Conservation (phyloP, 2,329 filamentous ascomycete species). For the Macroventuria anomochaeta region DNA sequence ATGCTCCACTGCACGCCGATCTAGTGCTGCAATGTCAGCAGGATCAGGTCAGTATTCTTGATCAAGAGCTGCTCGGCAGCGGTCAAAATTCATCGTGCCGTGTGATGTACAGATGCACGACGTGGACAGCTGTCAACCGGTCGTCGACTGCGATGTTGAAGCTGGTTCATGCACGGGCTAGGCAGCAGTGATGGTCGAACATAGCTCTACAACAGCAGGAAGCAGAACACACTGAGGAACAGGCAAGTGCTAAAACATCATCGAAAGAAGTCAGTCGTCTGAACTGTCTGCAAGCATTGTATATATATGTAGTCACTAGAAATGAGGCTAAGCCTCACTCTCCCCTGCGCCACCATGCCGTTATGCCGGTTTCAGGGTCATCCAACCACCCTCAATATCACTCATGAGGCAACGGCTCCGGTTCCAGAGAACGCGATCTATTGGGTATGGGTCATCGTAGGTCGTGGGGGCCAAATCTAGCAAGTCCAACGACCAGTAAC, state of each 20-base stretch:
- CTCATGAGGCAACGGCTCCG: constrained; percentile 11
- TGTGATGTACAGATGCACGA: constrained; percentile 16
- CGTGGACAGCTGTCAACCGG: constrained; percentile 21
- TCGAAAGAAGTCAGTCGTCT: neutral
- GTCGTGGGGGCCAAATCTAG: neutral
- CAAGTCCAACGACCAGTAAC: neutral
- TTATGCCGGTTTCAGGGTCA: constrained; percentile 17
- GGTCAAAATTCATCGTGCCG: constrained; percentile 11
- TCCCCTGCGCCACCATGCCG: constrained; percentile 33
- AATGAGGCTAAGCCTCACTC: constrained; percentile 45
- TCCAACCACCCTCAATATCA: constrained; percentile 33
- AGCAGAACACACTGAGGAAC: neutral
- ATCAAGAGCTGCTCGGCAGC: constrained; percentile 5
- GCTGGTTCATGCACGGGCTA: constrained; percentile 32
- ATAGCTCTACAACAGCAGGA: constrained; percentile 1
- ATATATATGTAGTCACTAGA: constrained; percentile 28
- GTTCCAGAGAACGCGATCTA: constrained; percentile 1
- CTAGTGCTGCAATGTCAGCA: constrained; percentile 36
- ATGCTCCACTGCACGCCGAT: constrained; percentile 22
- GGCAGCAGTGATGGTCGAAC: constrained; percentile 25
- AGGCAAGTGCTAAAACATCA: neutral
- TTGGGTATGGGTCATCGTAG: constrained; percentile 6
- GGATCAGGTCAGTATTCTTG: constrained; percentile 14
- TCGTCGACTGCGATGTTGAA: constrained; percentile 19
- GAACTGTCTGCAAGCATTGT: neutral